Evolutionary conservation across 768 basidiomycete genomes (phyloP).

Genomic region (Omphalotus guepiniiformis): DNA sequence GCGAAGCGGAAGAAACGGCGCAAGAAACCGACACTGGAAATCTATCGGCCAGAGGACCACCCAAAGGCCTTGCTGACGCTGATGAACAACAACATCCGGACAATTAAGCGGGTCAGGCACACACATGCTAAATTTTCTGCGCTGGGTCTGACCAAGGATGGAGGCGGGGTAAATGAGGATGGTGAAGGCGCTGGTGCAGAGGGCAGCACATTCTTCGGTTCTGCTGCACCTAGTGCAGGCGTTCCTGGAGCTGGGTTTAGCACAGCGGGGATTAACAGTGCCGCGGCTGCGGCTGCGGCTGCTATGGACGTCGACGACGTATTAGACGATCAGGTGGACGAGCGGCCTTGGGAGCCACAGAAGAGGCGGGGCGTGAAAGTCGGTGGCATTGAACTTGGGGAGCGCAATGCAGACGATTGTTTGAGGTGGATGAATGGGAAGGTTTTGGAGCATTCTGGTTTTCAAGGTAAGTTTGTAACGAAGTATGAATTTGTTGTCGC

Average conservation of each 20-base stretch:
- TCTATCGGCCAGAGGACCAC: conserved; percentile 15
- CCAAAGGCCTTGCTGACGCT: conserved; percentile 53
- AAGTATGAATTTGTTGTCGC: background rate
- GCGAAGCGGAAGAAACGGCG: conserved; percentile 33
- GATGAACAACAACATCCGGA: conserved; percentile 77
- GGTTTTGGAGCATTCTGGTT: conserved; percentile 85
- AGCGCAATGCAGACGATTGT: conserved; percentile 57
- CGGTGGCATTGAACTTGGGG: conserved; percentile 52
- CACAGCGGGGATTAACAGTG: conserved; percentile 16
- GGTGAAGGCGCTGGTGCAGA: conserved; percentile 24
- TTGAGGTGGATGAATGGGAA: conserved; percentile 69
- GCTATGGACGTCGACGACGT: conserved; percentile 17
- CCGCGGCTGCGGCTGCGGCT: conserved; percentile 31
- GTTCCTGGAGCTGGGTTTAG: conserved; percentile 21
- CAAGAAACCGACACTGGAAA: conserved; percentile 18
- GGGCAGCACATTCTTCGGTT: conserved; percentile 6
- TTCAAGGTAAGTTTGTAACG: conserved; percentile 64
- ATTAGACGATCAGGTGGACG: conserved; percentile 48
- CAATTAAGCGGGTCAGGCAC: conserved; percentile 66
- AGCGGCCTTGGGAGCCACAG: conserved; percentile 50
- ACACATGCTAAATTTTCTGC: conserved; percentile 71
- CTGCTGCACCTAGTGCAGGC: conserved; percentile 7
- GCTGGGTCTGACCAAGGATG: conserved; percentile 36
- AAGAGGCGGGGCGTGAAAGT: conserved; percentile 14
- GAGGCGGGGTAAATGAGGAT: conserved; percentile 33